Percentiles rank a stretch among this genome's conserved stretches.
phyloP scores from a whole-genome alignment of 352 stramenopile species.

The Phytophthora nicotianae region DNA sequence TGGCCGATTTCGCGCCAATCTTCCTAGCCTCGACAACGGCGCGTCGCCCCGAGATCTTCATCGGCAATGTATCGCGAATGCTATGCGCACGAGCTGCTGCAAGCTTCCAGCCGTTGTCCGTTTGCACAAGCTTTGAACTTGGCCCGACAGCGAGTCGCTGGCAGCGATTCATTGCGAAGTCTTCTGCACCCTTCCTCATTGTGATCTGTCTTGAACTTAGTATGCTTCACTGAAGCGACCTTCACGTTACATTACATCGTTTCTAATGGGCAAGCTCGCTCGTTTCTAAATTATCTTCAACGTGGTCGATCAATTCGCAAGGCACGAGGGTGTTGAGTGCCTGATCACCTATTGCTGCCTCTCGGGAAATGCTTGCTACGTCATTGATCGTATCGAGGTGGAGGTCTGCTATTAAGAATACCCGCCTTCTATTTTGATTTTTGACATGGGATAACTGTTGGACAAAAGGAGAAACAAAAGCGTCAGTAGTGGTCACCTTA shows the following conservation, averaged over 20 bases:
- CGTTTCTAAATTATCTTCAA: conserved; percentile 9
- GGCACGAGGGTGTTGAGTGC: no score
- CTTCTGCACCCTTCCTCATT: no score
- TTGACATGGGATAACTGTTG: conserved; percentile 3
- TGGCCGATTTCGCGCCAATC: conserved; percentile 15
- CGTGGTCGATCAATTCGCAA: no score
- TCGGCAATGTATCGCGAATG: conserved; percentile 11
- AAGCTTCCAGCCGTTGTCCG: neutral
- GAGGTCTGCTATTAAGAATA: neutral
- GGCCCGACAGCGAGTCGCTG: no score
- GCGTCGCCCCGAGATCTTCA: conserved; percentile 20
- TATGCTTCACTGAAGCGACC: neutral
- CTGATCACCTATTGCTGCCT: no score
- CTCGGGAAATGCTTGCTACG: neutral
- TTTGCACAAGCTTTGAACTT: neutral
- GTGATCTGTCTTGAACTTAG: conserved; percentile 9
- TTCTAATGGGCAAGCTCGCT: neutral
- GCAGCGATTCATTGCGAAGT: no score
- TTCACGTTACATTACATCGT: neutral
- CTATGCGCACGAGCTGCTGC: conserved; percentile 8
- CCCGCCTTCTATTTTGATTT: conserved; percentile 18
- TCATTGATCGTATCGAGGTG: neutral
- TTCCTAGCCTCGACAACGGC: conserved; percentile 15
- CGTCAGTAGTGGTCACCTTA: neutral
- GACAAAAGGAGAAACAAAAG: neutral